These are phyloP conservation scores for Sclerotinia nivalis DNA, from an alignment of 2,329 filamentous ascomycete species.

Conservation along the genomic window DNA sequence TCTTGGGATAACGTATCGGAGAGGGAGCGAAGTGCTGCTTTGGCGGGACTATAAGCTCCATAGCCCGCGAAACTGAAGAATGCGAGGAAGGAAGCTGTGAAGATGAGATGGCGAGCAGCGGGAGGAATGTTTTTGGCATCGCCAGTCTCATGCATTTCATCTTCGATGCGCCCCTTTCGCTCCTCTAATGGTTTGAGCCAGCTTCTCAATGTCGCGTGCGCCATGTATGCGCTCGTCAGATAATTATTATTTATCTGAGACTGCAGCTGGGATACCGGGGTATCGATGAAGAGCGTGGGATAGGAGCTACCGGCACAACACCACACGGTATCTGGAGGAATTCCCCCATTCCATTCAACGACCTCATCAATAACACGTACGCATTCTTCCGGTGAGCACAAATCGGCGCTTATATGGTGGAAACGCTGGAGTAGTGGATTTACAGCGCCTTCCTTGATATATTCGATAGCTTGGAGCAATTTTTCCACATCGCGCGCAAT, in stretches of 20 bases:
- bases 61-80: slow-evolving; percentile 81
- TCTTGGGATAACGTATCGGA: slow-evolving; percentile 83
- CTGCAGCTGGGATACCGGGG: slow-evolving; percentile 63
- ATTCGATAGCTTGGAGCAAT: slow-evolving; percentile 48
- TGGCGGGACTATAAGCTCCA: slow-evolving; percentile 75
- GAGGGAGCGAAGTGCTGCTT: slow-evolving; percentile 78
- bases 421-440: background rate
- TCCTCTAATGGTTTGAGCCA: slow-evolving; percentile 60
- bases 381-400: background rate
- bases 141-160: background rate
- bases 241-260: slow-evolving; percentile 89
- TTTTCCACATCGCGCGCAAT: slow-evolving; percentile 76
- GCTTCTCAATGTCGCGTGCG: slow-evolving; percentile 71
- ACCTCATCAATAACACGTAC: slow-evolving; percentile 62
- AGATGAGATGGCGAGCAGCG: slow-evolving; percentile 66
- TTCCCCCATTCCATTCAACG: slow-evolving; percentile 72
- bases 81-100: slow-evolving; percentile 75
- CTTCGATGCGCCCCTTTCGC: slow-evolving; percentile 42
- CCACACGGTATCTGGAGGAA: slow-evolving; percentile 81
- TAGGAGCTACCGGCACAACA: slow-evolving; percentile 74
- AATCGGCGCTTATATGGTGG: slow-evolving; percentile 18
- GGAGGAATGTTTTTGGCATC: slow-evolving; percentile 29
- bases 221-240: slow-evolving; percentile 80
- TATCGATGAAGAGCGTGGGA: slow-evolving; percentile 76
- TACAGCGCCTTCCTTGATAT: slow-evolving; percentile 4